These are phyloP conservation scores for Verticillium klebahnii DNA, from an alignment of 2,329 filamentous ascomycete genomes.

Conservation along the genomic window DNA sequence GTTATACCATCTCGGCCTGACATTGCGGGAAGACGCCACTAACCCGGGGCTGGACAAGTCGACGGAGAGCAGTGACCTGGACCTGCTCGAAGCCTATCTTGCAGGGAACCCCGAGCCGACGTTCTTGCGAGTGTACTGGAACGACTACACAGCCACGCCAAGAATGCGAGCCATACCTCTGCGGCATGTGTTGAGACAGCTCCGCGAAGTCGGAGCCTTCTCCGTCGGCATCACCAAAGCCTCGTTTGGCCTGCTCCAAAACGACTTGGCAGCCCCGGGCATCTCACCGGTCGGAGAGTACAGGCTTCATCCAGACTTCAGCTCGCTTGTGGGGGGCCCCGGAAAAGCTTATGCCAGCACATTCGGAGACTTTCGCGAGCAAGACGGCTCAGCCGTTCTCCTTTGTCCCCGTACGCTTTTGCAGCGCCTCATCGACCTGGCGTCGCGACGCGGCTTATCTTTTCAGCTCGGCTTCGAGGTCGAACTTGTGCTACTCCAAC, in stretches of 20 bases:
- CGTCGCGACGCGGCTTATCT: slow-evolving; percentile 46
- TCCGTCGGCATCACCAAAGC: slow-evolving; percentile 60
- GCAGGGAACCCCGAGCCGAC: slow-evolving; percentile 45
- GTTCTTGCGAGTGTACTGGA: slow-evolving; percentile 71
- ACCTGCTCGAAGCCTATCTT: slow-evolving; percentile 37
- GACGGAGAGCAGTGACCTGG: slow-evolving; percentile 23
- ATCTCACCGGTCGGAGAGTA: slow-evolving; percentile 60
- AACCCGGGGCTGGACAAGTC: neutral
- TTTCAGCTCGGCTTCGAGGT: slow-evolving; percentile 77
- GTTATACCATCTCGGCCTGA: slow-evolving; percentile 61
- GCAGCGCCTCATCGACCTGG: slow-evolving; percentile 44
- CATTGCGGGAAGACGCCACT: slow-evolving; percentile 17
- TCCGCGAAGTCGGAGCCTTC: slow-evolving; percentile 37
- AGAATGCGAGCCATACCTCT: slow-evolving; percentile 66
- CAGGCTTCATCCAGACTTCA: slow-evolving; percentile 60
- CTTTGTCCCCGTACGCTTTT: slow-evolving; percentile 66
- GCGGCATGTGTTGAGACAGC: slow-evolving; percentile 43
- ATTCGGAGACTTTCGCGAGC: slow-evolving; percentile 60
- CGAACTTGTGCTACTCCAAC: slow-evolving; percentile 67
- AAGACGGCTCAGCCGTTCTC: slow-evolving; percentile 41
- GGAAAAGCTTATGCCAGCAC: slow-evolving; percentile 59
- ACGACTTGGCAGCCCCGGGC: slow-evolving; percentile 53
- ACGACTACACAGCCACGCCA: slow-evolving; percentile 69
- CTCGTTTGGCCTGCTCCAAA: slow-evolving; percentile 62
- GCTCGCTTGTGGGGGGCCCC: slow-evolving; percentile 55